These are phyloP conservation scores for Lotmaria passim DNA, from an alignment of 208 protist genomes.

Conservation along the genomic window DNA sequence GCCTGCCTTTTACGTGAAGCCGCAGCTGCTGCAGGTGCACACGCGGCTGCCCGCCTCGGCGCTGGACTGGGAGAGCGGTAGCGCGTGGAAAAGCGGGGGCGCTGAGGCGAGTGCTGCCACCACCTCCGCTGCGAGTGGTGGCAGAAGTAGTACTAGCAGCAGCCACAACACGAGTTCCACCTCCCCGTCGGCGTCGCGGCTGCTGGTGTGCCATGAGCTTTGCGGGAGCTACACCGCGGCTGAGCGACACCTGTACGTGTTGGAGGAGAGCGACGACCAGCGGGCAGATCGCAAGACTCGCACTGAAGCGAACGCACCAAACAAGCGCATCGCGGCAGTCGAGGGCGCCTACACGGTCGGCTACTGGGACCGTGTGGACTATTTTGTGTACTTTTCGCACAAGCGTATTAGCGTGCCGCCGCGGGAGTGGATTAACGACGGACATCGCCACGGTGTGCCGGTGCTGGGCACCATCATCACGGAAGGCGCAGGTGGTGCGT, in stretches of 20 bases:
- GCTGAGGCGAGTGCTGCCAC: too few species aligned
- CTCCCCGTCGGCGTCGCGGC: constrained; percentile 12
- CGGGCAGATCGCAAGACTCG: background rate
- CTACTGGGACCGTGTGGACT: constrained; percentile 80
- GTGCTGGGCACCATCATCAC: constrained; percentile 88
- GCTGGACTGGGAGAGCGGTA: constrained; percentile 2
- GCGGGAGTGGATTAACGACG: constrained; percentile 73
- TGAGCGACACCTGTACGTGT: constrained; percentile 47
- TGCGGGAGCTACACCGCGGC: constrained; percentile 59
- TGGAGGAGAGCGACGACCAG: constrained; percentile 11
- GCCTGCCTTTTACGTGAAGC: constrained; percentile 20
- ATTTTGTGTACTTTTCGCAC: constrained; percentile 92
- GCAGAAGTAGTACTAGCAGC: too few species aligned
- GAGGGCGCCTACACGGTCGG: constrained; percentile 61
- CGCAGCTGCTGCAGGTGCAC: constrained; percentile 12
- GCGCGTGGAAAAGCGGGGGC: too few species aligned
- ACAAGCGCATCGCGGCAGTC: constrained; percentile 6
- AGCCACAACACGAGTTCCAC: background rate
- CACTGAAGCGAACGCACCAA: background rate
- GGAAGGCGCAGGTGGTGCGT: constrained; percentile 55
- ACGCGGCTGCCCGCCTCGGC: background rate
- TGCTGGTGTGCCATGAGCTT: constrained; percentile 89
- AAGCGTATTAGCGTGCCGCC: constrained; percentile 83
- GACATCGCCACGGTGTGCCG: constrained; percentile 81
- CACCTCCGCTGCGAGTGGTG: too few species aligned